Conservation (phyloP, 2,329 filamentous ascomycete genomes). For the Xylaria sp. region DNA sequence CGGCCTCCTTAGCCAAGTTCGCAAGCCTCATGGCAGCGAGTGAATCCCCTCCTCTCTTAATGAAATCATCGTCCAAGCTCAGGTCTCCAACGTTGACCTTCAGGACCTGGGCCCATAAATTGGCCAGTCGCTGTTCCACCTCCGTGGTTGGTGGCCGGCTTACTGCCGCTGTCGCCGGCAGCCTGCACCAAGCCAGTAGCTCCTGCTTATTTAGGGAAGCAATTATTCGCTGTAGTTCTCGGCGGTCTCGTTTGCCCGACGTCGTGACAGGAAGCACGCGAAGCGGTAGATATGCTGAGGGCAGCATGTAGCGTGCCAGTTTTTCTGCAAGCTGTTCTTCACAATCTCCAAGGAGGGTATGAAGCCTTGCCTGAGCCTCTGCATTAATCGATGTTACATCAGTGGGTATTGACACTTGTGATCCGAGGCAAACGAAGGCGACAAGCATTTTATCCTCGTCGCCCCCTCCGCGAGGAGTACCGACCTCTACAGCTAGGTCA, state of each 20-base stretch:
- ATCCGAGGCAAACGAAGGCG: slow-evolving; percentile 14
- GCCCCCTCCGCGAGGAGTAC: slow-evolving; percentile 5
- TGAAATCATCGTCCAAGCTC: slow-evolving; percentile 10
- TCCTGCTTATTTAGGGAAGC: slow-evolving; percentile 1
- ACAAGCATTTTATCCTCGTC: slow-evolving; percentile 11
- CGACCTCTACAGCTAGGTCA: slow-evolving; percentile 10
- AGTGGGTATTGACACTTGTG: not conserved
- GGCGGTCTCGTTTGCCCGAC: slow-evolving; percentile 15
- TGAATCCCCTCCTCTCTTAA: slow-evolving; percentile 10
- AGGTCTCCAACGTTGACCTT: slow-evolving; percentile 5
- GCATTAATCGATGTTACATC: not conserved
- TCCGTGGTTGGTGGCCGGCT: not conserved
- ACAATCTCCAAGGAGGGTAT: not conserved
- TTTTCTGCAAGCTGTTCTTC: slow-evolving; percentile 8
- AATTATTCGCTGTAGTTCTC: slow-evolving; percentile 2
- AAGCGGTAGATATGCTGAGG: slow-evolving; percentile 7
- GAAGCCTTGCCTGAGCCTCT: not conserved
- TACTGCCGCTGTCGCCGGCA: not conserved
- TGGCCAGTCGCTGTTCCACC: not conserved
- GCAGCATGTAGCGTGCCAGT: slow-evolving; percentile 13
- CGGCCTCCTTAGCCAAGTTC: slow-evolving; percentile 7
- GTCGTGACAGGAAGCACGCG: slow-evolving; percentile 8
- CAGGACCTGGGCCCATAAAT: slow-evolving; percentile 6
- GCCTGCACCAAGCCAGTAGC: not conserved
- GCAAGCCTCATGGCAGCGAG: slow-evolving; percentile 16